Conservation (phyloP, 257 asterid genomes). For the Salvia miltiorrhiza region DNA sequence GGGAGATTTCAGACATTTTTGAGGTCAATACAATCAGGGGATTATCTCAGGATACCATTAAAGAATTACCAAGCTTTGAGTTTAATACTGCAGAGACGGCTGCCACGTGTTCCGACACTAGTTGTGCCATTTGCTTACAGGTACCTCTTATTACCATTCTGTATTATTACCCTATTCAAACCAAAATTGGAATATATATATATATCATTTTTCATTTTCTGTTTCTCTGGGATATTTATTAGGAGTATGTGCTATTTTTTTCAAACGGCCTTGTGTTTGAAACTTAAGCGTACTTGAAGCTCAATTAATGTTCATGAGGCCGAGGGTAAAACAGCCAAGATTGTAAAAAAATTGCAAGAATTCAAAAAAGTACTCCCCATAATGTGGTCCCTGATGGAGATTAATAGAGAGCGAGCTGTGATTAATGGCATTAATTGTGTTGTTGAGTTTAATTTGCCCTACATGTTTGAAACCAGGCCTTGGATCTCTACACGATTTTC, state of each 20-base stretch:
- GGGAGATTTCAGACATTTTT: slow-evolving; percentile 80
- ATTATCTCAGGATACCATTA: slow-evolving; percentile 46
- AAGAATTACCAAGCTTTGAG: slow-evolving; percentile 46
- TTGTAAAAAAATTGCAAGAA: not conserved
- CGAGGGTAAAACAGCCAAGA: not conserved
- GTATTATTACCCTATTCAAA: slow-evolving; percentile 8
- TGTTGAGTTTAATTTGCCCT: not conserved
- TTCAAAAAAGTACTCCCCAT: not conserved
- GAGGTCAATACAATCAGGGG: slow-evolving; percentile 57
- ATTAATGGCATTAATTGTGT: not conserved
- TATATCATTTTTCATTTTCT: not conserved
- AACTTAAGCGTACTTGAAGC: no score
- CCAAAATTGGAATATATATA: not conserved
- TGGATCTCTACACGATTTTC: not conserved
- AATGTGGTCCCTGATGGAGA: slow-evolving; percentile 5
- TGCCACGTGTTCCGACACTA: slow-evolving; percentile 27
- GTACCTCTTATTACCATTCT: slow-evolving; percentile 25
- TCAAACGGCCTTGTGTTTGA: not conserved
- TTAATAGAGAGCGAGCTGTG: not conserved
- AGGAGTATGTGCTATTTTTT: not conserved
- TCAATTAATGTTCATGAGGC: not conserved
- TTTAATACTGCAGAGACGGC: slow-evolving; percentile 21
- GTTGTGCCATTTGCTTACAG: slow-evolving; percentile 81
- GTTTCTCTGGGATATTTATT: not conserved
- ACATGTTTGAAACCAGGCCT: not conserved